Base-by-base conservation (phyloP, 495 filamentous ascomycete genomes). In the Cairneyella variabilis region DNA sequence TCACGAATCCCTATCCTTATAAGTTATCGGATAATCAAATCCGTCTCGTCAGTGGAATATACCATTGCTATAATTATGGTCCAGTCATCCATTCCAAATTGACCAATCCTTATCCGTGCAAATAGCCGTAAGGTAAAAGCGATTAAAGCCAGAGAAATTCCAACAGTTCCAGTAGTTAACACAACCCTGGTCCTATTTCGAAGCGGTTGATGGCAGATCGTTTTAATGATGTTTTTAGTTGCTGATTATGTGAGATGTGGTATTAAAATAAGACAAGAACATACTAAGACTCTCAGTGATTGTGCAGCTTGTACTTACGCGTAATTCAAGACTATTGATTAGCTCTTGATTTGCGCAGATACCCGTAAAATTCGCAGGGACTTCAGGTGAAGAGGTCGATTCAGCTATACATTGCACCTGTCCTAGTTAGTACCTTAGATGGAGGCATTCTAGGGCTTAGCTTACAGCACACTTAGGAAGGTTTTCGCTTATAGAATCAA, bases 21-120 rank as follows among this genome's bases (percentile, higher is more conserved):
- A 37, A 51, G 48, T 37, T 11, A 51, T 2, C 22, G 26, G 21
- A 17, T 17, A 12, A 12, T 28, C 4, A 10, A 38, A 34, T 21
- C 4, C 18, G n/a, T 27, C 21, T 37, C 18, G 5, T 28, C 16
- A 40, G n/a, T 17, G 27, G 14, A 6, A 0, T 17, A n/a, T 46
- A 57, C 23, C 38, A 57, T 57, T 45, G 26, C 25, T 5, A 23
- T 17, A 51, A 39, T 42, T 27, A 57, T 51, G 17, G 20, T 46
- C 46, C 39, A 57, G 28, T 57, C 54, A 39, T 57, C 54, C 14
- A 48, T 23, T 44, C 54, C 47, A 25, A 30, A 30, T 23, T 51
- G 12, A 8, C 40, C 2, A 16, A 2, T 37, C 21, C 12, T 45
- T 34, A 46, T 37, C 20, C 54, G 44, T 38, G 26, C 18, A 8